Evolutionary conservation across 2,329 filamentous ascomycete genomes (phyloP).

Genomic region (Pseudogymnoascus sp.): DNA sequence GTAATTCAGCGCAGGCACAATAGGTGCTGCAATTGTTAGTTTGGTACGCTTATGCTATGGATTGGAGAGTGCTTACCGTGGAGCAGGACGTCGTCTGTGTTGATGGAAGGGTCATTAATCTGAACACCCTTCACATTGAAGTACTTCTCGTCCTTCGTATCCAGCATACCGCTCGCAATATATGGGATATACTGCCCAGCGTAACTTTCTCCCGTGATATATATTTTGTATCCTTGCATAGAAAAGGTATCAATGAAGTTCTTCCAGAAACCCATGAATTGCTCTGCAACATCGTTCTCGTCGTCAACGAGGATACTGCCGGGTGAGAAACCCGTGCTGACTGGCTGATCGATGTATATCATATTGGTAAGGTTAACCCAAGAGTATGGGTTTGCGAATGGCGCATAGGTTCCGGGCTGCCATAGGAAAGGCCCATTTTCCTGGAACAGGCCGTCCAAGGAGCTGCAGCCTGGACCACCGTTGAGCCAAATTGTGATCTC

Average conservation of each 20-base stretch:
- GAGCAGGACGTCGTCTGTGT: conserved; percentile 26
- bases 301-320: conserved; percentile 45
- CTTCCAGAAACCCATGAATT: conserved; percentile 57
- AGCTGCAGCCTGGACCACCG: conserved; percentile 56
- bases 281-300: conserved; percentile 44
- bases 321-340: conserved; percentile 44
- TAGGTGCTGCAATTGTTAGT: conserved; percentile 26
- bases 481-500: conserved; percentile 54
- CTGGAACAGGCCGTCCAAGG: conserved; percentile 52
- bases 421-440: conserved; percentile 44
- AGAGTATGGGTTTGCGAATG: conserved; percentile 31
- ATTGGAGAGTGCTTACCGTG: conserved; percentile 15
- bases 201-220: conserved; percentile 57
- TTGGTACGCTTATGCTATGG: background rate
- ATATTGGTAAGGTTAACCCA: conserved; percentile 54
- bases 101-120: conserved; percentile 53
- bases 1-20: conserved; percentile 43
- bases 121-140: conserved; percentile 53
- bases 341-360: conserved; percentile 42
- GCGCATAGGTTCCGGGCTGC: conserved; percentile 18
- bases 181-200: conserved; percentile 40
- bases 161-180: conserved; percentile 46
- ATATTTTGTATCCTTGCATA: conserved; percentile 51
- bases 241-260: conserved; percentile 54
- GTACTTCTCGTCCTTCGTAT: conserved; percentile 43